Percentiles rank a stretch among this genome's conserved stretches.
Evolutionary conservation across 805 yeast species (phyloP).

Genomic region (Pichia heedii): DNA sequence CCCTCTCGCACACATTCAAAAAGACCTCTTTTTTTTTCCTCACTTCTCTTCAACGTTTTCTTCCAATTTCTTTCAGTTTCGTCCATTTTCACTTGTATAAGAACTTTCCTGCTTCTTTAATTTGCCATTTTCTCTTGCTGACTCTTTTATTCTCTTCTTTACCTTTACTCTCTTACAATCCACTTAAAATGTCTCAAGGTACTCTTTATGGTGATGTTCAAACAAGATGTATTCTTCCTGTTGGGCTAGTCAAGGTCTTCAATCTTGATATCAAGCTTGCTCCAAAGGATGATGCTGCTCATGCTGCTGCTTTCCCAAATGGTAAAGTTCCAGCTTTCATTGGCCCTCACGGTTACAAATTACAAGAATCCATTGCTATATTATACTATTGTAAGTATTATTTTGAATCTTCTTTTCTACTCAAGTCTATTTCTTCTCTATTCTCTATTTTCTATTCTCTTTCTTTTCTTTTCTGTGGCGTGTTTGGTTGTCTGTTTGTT

Average conservation of each 20-base stretch:
- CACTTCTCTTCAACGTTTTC: not conserved
- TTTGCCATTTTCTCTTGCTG: too few relatives aligned
- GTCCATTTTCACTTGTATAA: too few relatives aligned
- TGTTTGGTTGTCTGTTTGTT: too few relatives aligned
- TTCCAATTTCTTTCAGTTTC: not conserved
- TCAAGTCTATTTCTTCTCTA: too few relatives aligned
- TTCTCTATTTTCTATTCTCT: too few relatives aligned
- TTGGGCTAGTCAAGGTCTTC: conserved; percentile 44
- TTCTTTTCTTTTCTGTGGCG: not conserved
- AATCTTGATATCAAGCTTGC: conserved; percentile 44
- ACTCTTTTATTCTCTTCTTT: not conserved
- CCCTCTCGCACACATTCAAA: too few relatives aligned
- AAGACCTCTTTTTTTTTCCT: not conserved
- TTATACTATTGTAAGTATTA: conserved; percentile 37
- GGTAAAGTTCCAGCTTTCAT: conserved; percentile 57
- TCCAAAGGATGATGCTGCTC: conserved; percentile 21
- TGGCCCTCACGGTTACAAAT: conserved; percentile 65
- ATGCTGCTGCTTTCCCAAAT: conserved; percentile 53
- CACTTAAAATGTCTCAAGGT: conserved; percentile 26
- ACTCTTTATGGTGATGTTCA: conserved; percentile 26
- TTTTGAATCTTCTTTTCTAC: too few relatives aligned
- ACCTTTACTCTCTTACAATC: conserved; percentile 1
- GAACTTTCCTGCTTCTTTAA: not conserved
- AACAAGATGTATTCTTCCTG: conserved; percentile 26
- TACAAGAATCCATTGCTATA: conserved; percentile 63